Evolutionary conservation across 2,329 filamentous ascomycete species (phyloP).

Genomic region (Fusarium sp.): DNA sequence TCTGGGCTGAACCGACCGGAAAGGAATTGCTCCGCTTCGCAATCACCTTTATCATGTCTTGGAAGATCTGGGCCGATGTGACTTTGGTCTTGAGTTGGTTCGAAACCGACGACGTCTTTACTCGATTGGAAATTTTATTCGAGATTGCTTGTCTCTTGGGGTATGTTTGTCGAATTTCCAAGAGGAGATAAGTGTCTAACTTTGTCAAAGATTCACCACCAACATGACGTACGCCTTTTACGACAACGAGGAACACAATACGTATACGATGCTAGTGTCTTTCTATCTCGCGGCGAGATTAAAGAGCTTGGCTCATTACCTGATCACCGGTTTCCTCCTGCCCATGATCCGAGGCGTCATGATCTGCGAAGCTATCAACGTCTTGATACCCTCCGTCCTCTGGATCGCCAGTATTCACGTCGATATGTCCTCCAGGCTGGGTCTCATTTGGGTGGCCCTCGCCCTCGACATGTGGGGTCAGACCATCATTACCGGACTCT

Average conservation of each 20-base stretch:
- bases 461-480: slow-evolving; percentile 64
- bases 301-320: slow-evolving; percentile 62
- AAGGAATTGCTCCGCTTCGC: slow-evolving; percentile 68
- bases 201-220: slow-evolving; percentile 62
- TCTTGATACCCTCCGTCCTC: slow-evolving; percentile 61
- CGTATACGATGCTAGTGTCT: slow-evolving; percentile 68
- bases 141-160: slow-evolving; percentile 71
- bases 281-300: slow-evolving; percentile 72
- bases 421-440: slow-evolving; percentile 65
- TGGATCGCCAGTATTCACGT: slow-evolving; percentile 73
- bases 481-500: slow-evolving; percentile 56
- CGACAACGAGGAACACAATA: slow-evolving; percentile 55
- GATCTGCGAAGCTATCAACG: slow-evolving; percentile 59
- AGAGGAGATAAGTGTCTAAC: background rate
- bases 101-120: slow-evolving; percentile 70
- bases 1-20: slow-evolving; percentile 67
- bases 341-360: slow-evolving; percentile 70
- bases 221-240: slow-evolving; percentile 71
- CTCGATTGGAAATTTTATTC: slow-evolving; percentile 70
- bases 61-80: slow-evolving; percentile 74
- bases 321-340: slow-evolving; percentile 59
- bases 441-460: slow-evolving; percentile 68
- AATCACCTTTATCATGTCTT: slow-evolving; percentile 72
- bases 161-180: slow-evolving; percentile 36
- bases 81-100: slow-evolving; percentile 70